These are phyloP conservation scores for Triticum urartu DNA, from an alignment of 176 grass and related monocot genomes.

Conservation along the genomic window DNA sequence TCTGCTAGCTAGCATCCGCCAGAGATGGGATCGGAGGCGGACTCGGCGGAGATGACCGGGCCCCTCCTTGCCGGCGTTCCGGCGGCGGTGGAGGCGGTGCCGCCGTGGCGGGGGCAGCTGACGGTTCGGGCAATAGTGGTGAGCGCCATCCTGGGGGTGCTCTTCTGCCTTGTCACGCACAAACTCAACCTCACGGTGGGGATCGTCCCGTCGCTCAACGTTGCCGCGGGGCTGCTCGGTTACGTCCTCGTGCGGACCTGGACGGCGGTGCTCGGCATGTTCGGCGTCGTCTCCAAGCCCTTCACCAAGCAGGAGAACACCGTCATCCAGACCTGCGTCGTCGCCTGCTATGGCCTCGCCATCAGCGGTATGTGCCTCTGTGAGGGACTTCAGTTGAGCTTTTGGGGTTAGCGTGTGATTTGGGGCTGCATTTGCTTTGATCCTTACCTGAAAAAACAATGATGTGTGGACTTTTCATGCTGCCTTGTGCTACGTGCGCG, in stretches of 20 bases:
- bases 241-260: conserved; percentile 58
- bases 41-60: not conserved
- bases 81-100: not conserved
- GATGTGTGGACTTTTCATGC: too few species aligned
- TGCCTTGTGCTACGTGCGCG: too few species aligned
- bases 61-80: not conserved
- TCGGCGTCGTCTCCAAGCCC: conserved; percentile 48
- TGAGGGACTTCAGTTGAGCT: not conserved
- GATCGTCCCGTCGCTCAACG: conserved; percentile 63
- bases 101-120: conserved; percentile 63
- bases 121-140: conserved; percentile 50
- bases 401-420: not conserved
- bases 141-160: conserved; percentile 53
- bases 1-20: too few species aligned
- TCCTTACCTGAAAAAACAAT: too few species aligned
- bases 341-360: conserved; percentile 74
- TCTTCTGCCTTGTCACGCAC: conserved; percentile 73
- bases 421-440: too few species aligned
- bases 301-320: conserved; percentile 91
- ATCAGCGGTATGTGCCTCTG: conserved; percentile 51
- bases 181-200: conserved; percentile 76
- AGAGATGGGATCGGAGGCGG: conserved; percentile 42
- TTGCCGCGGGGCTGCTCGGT: conserved; percentile 63
- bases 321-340: conserved; percentile 81
- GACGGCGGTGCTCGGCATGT: conserved; percentile 34